phyloP scores from a whole-genome alignment of 345 rosid genomes.

The Hibiscus tridactylites region DNA sequence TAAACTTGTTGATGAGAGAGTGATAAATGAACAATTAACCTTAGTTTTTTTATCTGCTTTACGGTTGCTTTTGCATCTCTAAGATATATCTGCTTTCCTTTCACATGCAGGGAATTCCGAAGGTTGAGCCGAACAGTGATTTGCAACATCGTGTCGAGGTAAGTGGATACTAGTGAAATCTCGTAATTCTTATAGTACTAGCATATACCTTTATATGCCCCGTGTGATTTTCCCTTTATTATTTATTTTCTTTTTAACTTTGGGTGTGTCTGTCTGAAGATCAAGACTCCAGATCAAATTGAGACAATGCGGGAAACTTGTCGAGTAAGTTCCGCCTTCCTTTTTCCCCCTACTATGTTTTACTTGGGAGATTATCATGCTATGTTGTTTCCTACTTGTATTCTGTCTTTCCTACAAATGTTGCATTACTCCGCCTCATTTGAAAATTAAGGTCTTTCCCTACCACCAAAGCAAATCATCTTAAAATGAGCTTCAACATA shows the following conservation, averaged over 20 bases:
- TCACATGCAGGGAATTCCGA: conserved; percentile 68
- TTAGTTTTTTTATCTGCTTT: neutral
- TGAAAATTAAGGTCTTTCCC: neutral
- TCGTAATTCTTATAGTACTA: neutral
- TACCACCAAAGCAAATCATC: neutral
- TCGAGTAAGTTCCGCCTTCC: conserved; percentile 41
- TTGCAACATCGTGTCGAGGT: conserved; percentile 87
- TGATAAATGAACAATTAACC: neutral
- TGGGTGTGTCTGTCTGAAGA: conserved; percentile 33
- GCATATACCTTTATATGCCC: neutral
- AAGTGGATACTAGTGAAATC: conserved; percentile 5
- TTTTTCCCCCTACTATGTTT: neutral
- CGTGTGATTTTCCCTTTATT: neutral
- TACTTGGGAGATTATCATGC: neutral
- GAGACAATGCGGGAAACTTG: conserved; percentile 86
- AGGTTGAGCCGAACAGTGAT: conserved; percentile 79
- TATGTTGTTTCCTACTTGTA: neutral
- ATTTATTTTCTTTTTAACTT: neutral
- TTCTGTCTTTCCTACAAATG: neutral
- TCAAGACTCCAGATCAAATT: conserved; percentile 78
- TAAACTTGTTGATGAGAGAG: neutral
- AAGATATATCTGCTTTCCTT: neutral
- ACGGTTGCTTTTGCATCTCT: neutral
- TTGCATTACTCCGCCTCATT: neutral
- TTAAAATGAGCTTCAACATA: neutral